These are phyloP conservation scores for Zygosaccharomyces lentus DNA, from an alignment of 805 yeast genomes.

Conservation along the genomic window DNA sequence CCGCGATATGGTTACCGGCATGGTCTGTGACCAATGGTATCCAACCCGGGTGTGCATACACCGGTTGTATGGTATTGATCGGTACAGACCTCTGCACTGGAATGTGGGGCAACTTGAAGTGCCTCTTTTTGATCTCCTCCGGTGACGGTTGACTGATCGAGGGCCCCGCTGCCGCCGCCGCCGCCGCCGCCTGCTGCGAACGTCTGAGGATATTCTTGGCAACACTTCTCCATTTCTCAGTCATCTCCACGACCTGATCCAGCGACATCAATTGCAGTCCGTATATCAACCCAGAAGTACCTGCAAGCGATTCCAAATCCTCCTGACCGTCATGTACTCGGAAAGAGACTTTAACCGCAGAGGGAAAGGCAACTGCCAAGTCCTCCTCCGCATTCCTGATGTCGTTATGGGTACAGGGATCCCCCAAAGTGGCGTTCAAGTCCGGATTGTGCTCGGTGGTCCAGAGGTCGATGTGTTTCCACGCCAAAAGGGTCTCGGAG, in stretches of 20 bases:
- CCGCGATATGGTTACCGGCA: conserved; percentile 86
- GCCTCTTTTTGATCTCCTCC: conserved; percentile 23
- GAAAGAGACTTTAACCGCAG: conserved; percentile 74
- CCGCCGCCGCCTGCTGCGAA: conserved; percentile 16
- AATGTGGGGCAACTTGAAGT: conserved; percentile 40
- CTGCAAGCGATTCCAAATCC: conserved; percentile 64
- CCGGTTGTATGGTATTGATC: conserved; percentile 62
- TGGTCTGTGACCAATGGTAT: conserved; percentile 85
- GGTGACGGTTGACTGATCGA: conserved; percentile 26
- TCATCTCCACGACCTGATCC: conserved; percentile 75
- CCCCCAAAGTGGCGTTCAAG: conserved; percentile 68
- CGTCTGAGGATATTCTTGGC: conserved; percentile 41
- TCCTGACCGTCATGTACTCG: conserved; percentile 91
- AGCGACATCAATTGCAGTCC: conserved; percentile 77
- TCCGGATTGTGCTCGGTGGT: conserved; percentile 74
- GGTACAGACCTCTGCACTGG: conserved; percentile 71
- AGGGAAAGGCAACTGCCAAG: conserved; percentile 67
- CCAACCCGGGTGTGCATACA: conserved; percentile 90
- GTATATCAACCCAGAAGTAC: conserved; percentile 66
- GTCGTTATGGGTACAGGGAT: conserved; percentile 77
- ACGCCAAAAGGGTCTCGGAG: conserved; percentile 69
- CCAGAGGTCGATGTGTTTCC: conserved; percentile 90
- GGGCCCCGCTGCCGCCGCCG: conserved; percentile 19
- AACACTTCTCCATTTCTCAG: conserved; percentile 80
- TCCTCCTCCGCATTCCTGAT: conserved; percentile 80